Evolutionary conservation across 2,329 filamentous ascomycete species (phyloP).

Genomic region (Botryotinia globosa): DNA sequence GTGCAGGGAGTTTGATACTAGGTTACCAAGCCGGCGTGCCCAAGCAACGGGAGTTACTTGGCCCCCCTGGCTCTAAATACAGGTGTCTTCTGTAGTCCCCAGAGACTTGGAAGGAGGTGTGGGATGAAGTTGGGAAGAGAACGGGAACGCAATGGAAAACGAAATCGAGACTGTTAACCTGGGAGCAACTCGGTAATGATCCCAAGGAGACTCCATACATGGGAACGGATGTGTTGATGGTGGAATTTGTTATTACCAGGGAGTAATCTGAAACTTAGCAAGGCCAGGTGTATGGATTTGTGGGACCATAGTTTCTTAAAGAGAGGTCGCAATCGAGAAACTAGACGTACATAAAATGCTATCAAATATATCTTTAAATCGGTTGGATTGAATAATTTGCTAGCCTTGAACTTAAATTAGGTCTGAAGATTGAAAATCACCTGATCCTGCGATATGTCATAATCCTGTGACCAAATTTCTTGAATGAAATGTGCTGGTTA

Average conservation of each 20-base stretch:
- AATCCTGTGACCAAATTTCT: neutral
- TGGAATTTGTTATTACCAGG: constrained; percentile 11
- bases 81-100: neutral
- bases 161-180: neutral
- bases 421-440: neutral
- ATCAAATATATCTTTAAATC: neutral
- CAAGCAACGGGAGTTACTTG: neutral
- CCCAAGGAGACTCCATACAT: constrained; percentile 3
- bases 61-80: neutral
- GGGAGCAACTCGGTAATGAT: constrained; percentile 5
- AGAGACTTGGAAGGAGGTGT: constrained; percentile 3
- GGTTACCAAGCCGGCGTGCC: neutral
- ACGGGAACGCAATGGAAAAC: neutral
- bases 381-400: neutral
- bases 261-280: neutral
- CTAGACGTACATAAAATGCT: neutral
- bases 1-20: constrained; percentile 1
- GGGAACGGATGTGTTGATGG: constrained; percentile 2
- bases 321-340: neutral
- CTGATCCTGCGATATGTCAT: neutral
- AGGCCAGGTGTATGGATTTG: neutral
- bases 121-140: neutral
- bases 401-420: neutral
- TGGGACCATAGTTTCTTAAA: neutral
- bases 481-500: neutral